Conservation (phyloP, 257 asterid species). For the Capsicum baccatum region DNA sequence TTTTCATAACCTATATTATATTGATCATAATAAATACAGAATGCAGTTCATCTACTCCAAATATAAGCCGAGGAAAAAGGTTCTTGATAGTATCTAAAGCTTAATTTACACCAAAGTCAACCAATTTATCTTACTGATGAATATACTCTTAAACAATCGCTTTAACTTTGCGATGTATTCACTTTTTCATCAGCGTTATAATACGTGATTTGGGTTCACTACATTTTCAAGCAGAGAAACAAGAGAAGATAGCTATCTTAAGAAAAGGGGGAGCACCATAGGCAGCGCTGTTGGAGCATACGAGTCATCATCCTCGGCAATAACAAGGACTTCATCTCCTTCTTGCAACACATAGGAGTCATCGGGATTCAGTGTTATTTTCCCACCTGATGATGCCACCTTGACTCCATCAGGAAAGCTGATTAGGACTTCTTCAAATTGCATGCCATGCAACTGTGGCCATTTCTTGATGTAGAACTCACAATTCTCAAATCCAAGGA, state of each 20-base stretch:
- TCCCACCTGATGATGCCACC: constrained; percentile 80
- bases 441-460: constrained; percentile 84
- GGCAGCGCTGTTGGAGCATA: constrained; percentile 78
- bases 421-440: constrained; percentile 81
- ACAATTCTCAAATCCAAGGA: constrained; percentile 91
- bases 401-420: constrained; percentile 92
- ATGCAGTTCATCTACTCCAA: constrained; percentile 3
- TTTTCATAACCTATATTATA: background rate
- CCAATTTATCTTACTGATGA: background rate
- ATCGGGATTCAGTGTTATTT: constrained; percentile 82
- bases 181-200: constrained; percentile 11
- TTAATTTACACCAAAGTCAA: constrained; percentile 1
- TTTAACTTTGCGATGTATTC: background rate
- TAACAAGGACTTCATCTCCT: constrained; percentile 88
- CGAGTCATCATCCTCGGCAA: constrained; percentile 93
- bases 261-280: constrained; percentile 59
- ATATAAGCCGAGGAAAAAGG: background rate
- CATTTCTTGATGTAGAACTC: constrained; percentile 87
- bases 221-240: constrained; percentile 2
- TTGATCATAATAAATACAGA: background rate
- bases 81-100: background rate
- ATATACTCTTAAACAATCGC: background rate
- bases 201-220: constrained; percentile 16
- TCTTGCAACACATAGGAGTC: constrained; percentile 81
- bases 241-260: background rate